Conservation (phyloP, 129 eudicot species). For the Centaurea solstitialis region DNA sequence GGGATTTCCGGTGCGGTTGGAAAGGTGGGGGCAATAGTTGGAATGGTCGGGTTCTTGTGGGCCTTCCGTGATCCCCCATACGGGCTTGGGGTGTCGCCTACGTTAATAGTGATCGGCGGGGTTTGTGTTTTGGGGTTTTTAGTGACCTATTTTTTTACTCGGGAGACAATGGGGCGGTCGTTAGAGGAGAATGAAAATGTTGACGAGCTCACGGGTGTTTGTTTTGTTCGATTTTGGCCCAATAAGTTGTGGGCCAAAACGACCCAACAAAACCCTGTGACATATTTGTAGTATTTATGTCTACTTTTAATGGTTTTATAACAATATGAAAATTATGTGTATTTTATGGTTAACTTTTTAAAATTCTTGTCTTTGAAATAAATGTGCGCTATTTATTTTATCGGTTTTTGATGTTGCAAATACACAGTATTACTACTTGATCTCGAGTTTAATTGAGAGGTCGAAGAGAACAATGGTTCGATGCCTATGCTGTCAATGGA, state of each 20-base stretch:
- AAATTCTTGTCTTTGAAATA: no score
- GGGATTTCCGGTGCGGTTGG: conserved; percentile 44
- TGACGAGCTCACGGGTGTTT: conserved; percentile 32
- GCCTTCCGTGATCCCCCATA: conserved; percentile 32
- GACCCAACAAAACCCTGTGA: not conserved
- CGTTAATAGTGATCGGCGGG: conserved; percentile 40
- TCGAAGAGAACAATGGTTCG: no score
- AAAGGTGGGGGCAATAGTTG: conserved; percentile 38
- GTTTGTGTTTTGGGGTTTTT: conserved; percentile 49
- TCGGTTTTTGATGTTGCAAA: conserved; percentile 37
- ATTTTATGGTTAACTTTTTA: no score
- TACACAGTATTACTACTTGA: conserved; percentile 47
- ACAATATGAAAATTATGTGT: no score
- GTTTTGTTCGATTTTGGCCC: conserved; percentile 42
- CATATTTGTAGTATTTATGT: no score
- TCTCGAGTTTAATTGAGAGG: conserved; percentile 12
- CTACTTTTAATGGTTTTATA: no score
- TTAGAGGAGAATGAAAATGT: conserved; percentile 67
- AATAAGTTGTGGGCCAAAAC: not conserved
- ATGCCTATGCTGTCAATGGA: no score
- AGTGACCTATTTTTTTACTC: conserved; percentile 54
- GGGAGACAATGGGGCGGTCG: conserved; percentile 64
- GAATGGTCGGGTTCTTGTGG: conserved; percentile 45
- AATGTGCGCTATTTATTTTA: conserved; percentile 13
- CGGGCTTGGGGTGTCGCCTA: conserved; percentile 33